Conservation (phyloP, 306 rosid species). For the Mucuna pruriens region DNA sequence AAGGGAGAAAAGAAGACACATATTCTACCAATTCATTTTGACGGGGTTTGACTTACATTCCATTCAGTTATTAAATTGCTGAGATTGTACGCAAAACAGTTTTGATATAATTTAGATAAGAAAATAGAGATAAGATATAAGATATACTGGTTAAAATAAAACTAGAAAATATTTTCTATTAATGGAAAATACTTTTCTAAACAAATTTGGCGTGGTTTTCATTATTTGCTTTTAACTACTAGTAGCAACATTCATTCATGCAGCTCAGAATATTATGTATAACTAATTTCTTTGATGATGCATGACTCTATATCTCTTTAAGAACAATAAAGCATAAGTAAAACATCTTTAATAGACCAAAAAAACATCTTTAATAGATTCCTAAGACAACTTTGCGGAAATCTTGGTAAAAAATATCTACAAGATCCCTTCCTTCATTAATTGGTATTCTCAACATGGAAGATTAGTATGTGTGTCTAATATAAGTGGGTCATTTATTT, state of each 20-base stretch:
- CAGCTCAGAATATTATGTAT: background rate
- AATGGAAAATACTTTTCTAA: no score
- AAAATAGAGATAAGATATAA: no score
- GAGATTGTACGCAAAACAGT: no score
- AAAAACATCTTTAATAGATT: background rate
- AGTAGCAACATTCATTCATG: background rate
- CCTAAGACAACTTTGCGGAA: background rate
- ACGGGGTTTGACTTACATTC: no score
- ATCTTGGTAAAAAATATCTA: constrained; percentile 1
- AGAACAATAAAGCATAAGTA: background rate
- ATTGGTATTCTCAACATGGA: background rate
- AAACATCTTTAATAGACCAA: background rate
- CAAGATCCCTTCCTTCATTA: constrained; percentile 2
- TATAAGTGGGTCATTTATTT: no score
- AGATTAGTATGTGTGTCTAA: background rate
- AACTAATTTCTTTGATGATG: background rate
- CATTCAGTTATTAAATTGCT: no score
- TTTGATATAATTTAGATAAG: no score
- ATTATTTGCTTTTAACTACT: no score
- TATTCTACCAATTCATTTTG: no score
- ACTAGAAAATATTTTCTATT: background rate
- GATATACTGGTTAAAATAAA: no score
- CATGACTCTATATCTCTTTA: background rate
- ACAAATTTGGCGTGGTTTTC: no score
- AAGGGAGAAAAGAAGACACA: no score